Percentiles rank a stretch among this genome's conserved stretches.
phyloP scores from a whole-genome alignment of 106 monocot genomes.

The Gastrodia elata region DNA sequence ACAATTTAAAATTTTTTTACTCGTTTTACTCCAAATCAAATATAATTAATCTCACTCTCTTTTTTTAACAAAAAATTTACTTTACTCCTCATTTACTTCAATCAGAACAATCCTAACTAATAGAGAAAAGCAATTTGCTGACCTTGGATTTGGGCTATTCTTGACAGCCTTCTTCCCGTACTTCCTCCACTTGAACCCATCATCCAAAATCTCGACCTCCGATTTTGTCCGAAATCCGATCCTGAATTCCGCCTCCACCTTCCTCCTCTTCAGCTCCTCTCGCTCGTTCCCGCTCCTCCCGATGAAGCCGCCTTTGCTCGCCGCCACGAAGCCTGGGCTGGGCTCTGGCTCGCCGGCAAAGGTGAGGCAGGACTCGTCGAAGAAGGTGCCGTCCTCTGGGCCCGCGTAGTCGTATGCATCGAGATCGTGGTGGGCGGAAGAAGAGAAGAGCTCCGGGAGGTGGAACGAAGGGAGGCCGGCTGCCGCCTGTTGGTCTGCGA shows the following conservation, averaged over 20 bases:
- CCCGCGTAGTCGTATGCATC: background rate
- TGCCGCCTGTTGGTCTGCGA: background rate
- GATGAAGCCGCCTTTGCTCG: background rate
- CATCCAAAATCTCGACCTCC: constrained; percentile 28
- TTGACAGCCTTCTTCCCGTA: constrained; percentile 34
- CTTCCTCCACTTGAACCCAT: constrained; percentile 38
- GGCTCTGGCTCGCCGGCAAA: background rate
- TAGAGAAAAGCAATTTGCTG: background rate
- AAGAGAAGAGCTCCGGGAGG: background rate
- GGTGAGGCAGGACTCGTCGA: background rate
- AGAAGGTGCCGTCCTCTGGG: background rate
- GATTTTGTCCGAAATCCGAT: constrained; percentile 20
- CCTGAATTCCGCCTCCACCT: background rate
- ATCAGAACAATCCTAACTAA: background rate
- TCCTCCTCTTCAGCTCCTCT: background rate
- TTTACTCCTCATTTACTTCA: too few relatives aligned
- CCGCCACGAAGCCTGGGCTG: background rate
- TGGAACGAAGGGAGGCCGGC: background rate
- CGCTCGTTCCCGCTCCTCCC: background rate
- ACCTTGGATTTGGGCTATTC: constrained; percentile 39
- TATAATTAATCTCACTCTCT: too few relatives aligned
- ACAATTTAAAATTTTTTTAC: too few relatives aligned
- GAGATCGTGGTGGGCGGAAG: background rate
- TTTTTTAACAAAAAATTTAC: too few relatives aligned
- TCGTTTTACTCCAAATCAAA: too few relatives aligned